phyloP scores from a whole-genome alignment of 495 filamentous ascomycete genomes.

The Umbilicaria muhlenbergii region DNA sequence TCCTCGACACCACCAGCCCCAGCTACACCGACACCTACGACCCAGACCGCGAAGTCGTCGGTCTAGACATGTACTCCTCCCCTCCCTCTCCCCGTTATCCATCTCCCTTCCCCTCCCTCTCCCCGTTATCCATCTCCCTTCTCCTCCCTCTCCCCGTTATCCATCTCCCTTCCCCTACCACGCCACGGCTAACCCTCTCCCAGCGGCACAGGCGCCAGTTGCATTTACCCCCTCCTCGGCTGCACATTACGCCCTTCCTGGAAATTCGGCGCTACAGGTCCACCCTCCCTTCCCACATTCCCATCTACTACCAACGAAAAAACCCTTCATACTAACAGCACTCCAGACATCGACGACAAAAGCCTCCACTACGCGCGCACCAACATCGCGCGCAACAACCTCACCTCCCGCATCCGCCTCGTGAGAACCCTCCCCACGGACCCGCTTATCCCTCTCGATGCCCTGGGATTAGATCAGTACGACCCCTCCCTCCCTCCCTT shows the following conservation, averaged over 20 bases:
- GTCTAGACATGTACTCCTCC: slow-evolving; percentile 55
- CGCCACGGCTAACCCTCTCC: background rate
- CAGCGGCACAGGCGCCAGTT: slow-evolving; percentile 73
- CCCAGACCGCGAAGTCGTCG: slow-evolving; percentile 38
- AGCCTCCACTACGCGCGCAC: slow-evolving; percentile 46
- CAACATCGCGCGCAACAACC: slow-evolving; percentile 48
- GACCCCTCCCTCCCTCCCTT: slow-evolving; percentile 63
- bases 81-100: too few relatives aligned
- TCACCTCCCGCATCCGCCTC: slow-evolving; percentile 50
- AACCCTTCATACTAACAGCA: slow-evolving; percentile 2
- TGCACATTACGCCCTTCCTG: slow-evolving; percentile 49
- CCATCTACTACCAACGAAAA: background rate
- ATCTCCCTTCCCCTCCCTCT: too few relatives aligned
- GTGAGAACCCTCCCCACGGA: slow-evolving; percentile 33
- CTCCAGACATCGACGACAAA: slow-evolving; percentile 58
- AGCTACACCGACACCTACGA: slow-evolving; percentile 39
- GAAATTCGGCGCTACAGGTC: slow-evolving; percentile 59
- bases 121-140: too few relatives aligned
- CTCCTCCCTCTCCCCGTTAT: background rate
- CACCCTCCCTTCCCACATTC: background rate
- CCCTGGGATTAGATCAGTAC: slow-evolving; percentile 35
- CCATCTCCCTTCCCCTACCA: too few relatives aligned
- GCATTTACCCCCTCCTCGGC: slow-evolving; percentile 82
- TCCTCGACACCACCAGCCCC: slow-evolving; percentile 59
- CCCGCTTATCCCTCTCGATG: slow-evolving; percentile 44